phyloP scores from a whole-genome alignment of 306 rosid genomes.

The Ziziphus jujuba region DNA sequence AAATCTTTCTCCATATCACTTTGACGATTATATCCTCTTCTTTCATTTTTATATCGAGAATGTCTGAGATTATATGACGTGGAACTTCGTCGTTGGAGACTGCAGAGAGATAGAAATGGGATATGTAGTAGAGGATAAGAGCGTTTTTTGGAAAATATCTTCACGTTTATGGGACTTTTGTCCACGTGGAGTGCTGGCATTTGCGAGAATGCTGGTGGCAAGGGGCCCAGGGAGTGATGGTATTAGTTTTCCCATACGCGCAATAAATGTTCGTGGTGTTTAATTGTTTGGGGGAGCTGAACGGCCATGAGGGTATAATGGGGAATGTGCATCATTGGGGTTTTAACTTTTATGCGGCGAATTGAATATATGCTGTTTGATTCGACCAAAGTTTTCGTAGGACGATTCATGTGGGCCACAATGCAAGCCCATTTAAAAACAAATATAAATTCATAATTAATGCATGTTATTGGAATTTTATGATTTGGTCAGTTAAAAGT shows the following conservation, averaged over 20 bases:
- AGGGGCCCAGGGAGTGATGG: neutral
- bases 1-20: neutral
- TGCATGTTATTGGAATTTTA: too few relatives aligned
- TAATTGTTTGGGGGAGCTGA: neutral
- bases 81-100: neutral
- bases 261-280: slow-evolving; percentile 26
- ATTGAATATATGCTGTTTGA: neutral
- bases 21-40: slow-evolving; percentile 4
- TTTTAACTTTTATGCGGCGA: neutral
- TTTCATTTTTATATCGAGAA: neutral
- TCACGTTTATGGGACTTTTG: neutral
- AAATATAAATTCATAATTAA: too few relatives aligned
- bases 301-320: slow-evolving; percentile 16
- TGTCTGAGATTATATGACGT: slow-evolving; percentile 6
- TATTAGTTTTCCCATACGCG: neutral
- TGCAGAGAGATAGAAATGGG: neutral
- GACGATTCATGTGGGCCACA: neutral
- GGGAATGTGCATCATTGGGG: neutral
- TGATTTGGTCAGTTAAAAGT: too few relatives aligned
- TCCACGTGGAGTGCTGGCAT: neutral
- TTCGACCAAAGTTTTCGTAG: neutral
- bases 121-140: neutral
- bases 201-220: neutral
- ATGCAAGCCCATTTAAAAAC: too few relatives aligned
- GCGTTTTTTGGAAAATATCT: neutral